These are phyloP conservation scores for Ramichloridium luteum DNA, from an alignment of 2,329 filamentous ascomycete genomes.

Conservation along the genomic window DNA sequence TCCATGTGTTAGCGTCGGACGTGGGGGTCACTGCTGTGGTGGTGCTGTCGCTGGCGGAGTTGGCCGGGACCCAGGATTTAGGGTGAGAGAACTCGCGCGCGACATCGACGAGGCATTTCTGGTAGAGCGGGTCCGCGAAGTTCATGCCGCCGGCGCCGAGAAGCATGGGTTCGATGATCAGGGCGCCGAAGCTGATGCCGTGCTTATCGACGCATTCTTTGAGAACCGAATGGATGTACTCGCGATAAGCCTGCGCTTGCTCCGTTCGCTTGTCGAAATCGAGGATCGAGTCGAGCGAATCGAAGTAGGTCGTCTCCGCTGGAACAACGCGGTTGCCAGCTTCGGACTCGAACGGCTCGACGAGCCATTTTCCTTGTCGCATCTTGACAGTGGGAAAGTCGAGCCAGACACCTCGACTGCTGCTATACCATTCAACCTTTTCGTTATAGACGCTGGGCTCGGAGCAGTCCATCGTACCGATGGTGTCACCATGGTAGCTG, in stretches of 20 bases:
- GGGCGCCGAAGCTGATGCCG: conserved; percentile 57
- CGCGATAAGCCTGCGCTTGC: conserved; percentile 14
- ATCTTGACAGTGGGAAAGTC: conserved; percentile 64
- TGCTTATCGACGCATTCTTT: conserved; percentile 36
- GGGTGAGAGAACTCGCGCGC: conserved; percentile 37
- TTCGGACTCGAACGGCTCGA: conserved; percentile 43
- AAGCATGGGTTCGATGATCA: conserved; percentile 70
- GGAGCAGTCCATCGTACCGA: conserved; percentile 75
- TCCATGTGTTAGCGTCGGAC: conserved; percentile 40
- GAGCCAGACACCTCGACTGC: conserved; percentile 67
- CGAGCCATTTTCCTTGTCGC: conserved; percentile 51
- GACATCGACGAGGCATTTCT: conserved; percentile 55
- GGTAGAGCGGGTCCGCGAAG: conserved; percentile 74
- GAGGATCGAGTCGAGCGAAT: conserved; percentile 46
- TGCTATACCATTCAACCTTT: conserved; percentile 76
- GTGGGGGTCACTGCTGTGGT: neutral
- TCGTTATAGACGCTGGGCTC: conserved; percentile 69
- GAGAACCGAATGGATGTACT: conserved; percentile 34
- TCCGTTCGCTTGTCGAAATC: conserved; percentile 32
- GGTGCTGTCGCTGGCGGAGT: neutral
- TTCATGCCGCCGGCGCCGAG: conserved; percentile 77
- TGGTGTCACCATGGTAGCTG: conserved; percentile 78
- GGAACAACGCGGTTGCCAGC: conserved; percentile 30
- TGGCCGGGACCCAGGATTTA: neutral
- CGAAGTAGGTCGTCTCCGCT: conserved; percentile 29